Evolutionary conservation across 805 yeast genomes (phyloP), one percentile per base, ranked within the genome.

Genomic region (Saturnispora galanensis): DNA sequence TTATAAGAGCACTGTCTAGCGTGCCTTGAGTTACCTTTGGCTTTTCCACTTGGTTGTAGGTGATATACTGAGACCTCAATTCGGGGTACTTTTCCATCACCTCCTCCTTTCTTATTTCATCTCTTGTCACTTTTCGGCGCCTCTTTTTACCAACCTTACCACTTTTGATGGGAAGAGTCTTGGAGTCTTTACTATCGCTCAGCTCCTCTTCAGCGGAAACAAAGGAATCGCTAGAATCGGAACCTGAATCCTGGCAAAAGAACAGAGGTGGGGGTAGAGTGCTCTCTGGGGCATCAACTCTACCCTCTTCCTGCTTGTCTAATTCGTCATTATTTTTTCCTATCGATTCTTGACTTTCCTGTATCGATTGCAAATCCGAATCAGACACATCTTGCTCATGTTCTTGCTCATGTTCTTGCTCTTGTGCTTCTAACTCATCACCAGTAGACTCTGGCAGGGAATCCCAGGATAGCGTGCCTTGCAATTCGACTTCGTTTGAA

Each of bases 11-110:
- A 13, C 10, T 29, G 12, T 38, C 41, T 7, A 38, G 31, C 4
- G 41, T 30, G 28, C 16, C 31, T 38, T 38, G 37, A 12, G 42
- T 32, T 9, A 18, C 17, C 13, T 31, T 40, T 18, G 28, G 31
- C 17, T 32, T 40, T 29, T 38, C 31, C n/a, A 8, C 26, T 10
- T 38, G 6, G 13, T 21, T 15, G 31, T 38, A 38, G n/a, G 41
- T 30, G 11, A 38, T n/a, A 9, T 18, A 38, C 13, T 38, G 41
- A 5, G 32, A 12, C n/a, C 17, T 33, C 9, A 38, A 17, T 15
- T 38, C 41, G 18, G 41, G 41, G 17, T 38, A 33, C 9, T 38
- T 12, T 12, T 38, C 31, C 15, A 38, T 32, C 8, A 38, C n/a
- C 10, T 13, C 18, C 17, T 11, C 4, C 30, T 38, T 38, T 30